These are phyloP conservation scores for Acer campestre DNA, from an alignment of 345 rosid species.

Conservation along the genomic window DNA sequence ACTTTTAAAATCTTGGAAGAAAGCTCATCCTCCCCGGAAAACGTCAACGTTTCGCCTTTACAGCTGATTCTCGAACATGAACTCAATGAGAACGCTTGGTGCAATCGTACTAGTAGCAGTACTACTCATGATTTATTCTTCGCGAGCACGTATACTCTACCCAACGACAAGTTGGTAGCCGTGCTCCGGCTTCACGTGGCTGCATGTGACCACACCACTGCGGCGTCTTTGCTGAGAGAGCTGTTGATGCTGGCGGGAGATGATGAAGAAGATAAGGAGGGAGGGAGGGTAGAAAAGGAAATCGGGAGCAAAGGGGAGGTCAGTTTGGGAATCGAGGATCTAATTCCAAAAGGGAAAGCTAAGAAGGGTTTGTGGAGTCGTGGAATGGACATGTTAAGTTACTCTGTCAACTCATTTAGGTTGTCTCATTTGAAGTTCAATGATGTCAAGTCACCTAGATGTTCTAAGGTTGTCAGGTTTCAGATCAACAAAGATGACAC, in stretches of 20 bases:
- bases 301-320: constrained; percentile 24
- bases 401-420: constrained; percentile 43
- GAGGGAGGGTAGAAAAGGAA: background rate
- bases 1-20: constrained; percentile 30
- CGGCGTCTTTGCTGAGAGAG: constrained; percentile 34
- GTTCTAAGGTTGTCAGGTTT: constrained; percentile 43
- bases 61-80: constrained; percentile 50
- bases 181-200: constrained; percentile 36
- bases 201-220: constrained; percentile 42
- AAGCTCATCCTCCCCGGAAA: background rate
- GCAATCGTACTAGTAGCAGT: background rate
- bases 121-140: constrained; percentile 26
- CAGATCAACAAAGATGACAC: constrained; percentile 33
- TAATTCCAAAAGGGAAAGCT: constrained; percentile 33
- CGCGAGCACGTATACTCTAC: constrained; percentile 27
- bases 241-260: constrained; percentile 22
- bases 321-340: constrained; percentile 39
- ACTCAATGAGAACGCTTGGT: constrained; percentile 44
- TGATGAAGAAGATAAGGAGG: background rate
- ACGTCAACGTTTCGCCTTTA: constrained; percentile 20
- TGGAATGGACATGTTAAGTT: constrained; percentile 43
- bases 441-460: constrained; percentile 39
- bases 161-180: constrained; percentile 25
- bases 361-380: constrained; percentile 46
- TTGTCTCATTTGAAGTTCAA: constrained; percentile 40